Percentiles rank a stretch among this genome's conserved stretches.
phyloP scores from a whole-genome alignment of 2,329 filamentous ascomycete species.

The Aureobasidium subglaciale region DNA sequence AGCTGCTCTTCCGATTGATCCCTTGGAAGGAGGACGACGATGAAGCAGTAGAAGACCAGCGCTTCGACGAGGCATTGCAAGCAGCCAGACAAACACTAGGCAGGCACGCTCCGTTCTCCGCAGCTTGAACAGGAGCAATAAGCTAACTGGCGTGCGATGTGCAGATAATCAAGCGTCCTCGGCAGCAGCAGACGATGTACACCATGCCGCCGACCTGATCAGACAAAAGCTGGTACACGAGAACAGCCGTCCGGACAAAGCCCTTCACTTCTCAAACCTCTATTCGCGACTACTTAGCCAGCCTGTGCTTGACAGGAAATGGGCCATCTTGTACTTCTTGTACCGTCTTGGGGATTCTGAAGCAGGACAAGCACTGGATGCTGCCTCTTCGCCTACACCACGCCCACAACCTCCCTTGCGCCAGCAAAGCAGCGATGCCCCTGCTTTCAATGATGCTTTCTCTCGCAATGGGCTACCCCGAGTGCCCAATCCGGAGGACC shows the following conservation, averaged over 20 bases:
- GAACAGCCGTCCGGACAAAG: slow-evolving; percentile 65
- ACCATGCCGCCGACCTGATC: slow-evolving; percentile 88
- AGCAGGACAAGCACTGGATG: neutral
- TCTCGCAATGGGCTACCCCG: slow-evolving; percentile 38
- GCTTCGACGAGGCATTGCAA: slow-evolving; percentile 56
- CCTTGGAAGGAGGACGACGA: slow-evolving; percentile 53
- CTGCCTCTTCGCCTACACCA: neutral
- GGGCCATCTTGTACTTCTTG: slow-evolving; percentile 89
- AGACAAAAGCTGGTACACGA: slow-evolving; percentile 77
- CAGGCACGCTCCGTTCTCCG: slow-evolving; percentile 22
- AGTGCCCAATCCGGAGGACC: slow-evolving; percentile 25
- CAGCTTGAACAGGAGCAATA: slow-evolving; percentile 29
- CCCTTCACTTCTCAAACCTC: slow-evolving; percentile 79
- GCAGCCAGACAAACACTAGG: slow-evolving; percentile 43
- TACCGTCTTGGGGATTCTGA: slow-evolving; percentile 64
- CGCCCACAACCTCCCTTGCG: neutral
- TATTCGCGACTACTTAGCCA: slow-evolving; percentile 85
- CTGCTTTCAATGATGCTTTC: slow-evolving; percentile 42
- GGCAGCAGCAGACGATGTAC: slow-evolving; percentile 62
- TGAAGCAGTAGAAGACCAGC: slow-evolving; percentile 60
- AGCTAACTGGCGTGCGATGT: slow-evolving; percentile 27
- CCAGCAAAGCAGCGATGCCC: slow-evolving; percentile 14
- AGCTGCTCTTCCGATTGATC: slow-evolving; percentile 68
- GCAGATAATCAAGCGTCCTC: slow-evolving; percentile 36
- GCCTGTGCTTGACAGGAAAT: slow-evolving; percentile 90